Percentiles rank a stretch among this genome's conserved stretches.
phyloP scores from a whole-genome alignment of 2,329 filamentous ascomycete genomes.

The Aotearoamyces nothofagi region DNA sequence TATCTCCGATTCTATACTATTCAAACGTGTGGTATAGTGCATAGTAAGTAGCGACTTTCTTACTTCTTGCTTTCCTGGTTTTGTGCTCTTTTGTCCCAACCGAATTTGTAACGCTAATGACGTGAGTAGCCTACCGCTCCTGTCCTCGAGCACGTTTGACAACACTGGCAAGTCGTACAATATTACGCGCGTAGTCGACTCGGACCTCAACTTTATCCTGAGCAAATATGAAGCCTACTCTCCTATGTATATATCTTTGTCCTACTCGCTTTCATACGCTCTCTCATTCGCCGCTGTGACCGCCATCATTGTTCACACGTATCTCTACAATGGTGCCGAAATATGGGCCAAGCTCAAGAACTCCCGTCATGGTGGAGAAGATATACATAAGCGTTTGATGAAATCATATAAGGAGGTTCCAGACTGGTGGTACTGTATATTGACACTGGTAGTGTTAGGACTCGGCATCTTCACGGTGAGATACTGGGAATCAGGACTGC shows the following conservation, averaged over 20 bases:
- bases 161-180: slow-evolving; percentile 51
- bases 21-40: slow-evolving; percentile 44
- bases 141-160: slow-evolving; percentile 56
- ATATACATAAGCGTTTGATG: slow-evolving; percentile 39
- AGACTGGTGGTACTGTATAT: slow-evolving; percentile 35
- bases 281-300: slow-evolving; percentile 59
- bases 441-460: slow-evolving; percentile 4
- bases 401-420: slow-evolving; percentile 35
- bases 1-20: slow-evolving; percentile 46
- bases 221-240: slow-evolving; percentile 52
- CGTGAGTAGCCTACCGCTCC: slow-evolving; percentile 37
- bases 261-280: slow-evolving; percentile 55
- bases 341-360: slow-evolving; percentile 32
- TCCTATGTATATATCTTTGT: slow-evolving; percentile 55
- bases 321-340: slow-evolving; percentile 49
- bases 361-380: slow-evolving; percentile 23
- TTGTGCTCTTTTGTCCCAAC: not conserved
- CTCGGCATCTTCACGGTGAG: slow-evolving; percentile 4
- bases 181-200: slow-evolving; percentile 42
- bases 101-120: not conserved
- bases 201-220: slow-evolving; percentile 44
- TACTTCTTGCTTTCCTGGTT: not conserved
- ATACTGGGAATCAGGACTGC: slow-evolving; percentile 5
- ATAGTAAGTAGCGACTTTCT: slow-evolving; percentile 21
- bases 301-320: slow-evolving; percentile 51